Percentiles rank a stretch among this genome's conserved stretches.
Conservation (phyloP, 2,329 filamentous ascomycete genomes). For the Huntiella moniliformis region DNA sequence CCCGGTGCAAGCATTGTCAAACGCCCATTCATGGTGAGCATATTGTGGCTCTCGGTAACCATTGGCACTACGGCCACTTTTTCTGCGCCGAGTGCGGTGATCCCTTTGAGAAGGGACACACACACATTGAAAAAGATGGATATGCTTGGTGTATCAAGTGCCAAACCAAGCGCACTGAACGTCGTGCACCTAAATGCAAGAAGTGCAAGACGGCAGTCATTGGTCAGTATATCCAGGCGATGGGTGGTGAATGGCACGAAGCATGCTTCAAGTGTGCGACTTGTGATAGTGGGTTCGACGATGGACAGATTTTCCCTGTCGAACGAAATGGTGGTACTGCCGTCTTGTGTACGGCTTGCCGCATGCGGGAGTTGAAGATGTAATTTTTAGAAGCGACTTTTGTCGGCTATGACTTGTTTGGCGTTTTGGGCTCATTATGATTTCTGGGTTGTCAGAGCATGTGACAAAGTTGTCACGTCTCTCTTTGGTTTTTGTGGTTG, state of each 20-base stretch:
- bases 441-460: too few relatives aligned
- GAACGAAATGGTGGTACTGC: slow-evolving; percentile 28
- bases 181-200: slow-evolving; percentile 71
- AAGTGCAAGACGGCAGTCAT: slow-evolving; percentile 72
- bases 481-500: neutral
- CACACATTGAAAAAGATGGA: slow-evolving; percentile 80
- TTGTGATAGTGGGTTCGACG: slow-evolving; percentile 41
- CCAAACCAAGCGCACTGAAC: slow-evolving; percentile 78
- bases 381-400: slow-evolving; percentile 14
- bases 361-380: slow-evolving; percentile 39
- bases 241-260: slow-evolving; percentile 87
- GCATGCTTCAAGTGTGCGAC: slow-evolving; percentile 68
- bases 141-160: slow-evolving; percentile 94
- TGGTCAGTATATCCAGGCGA: slow-evolving; percentile 73
- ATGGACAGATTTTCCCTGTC: slow-evolving; percentile 46
- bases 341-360: slow-evolving; percentile 42
- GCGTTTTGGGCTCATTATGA: too few relatives aligned
- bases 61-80: slow-evolving; percentile 96
- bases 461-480: neutral
- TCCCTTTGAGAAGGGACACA: slow-evolving; percentile 58
- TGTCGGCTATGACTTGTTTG: too few relatives aligned
- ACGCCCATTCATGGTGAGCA: slow-evolving; percentile 94
- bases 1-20: slow-evolving; percentile 85
- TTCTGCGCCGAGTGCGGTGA: slow-evolving; percentile 98
- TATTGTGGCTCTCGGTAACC: slow-evolving; percentile 77